Evolutionary conservation across 2,329 filamentous ascomycete genomes (phyloP).

Genomic region (Ophiostoma triangulosporum): DNA sequence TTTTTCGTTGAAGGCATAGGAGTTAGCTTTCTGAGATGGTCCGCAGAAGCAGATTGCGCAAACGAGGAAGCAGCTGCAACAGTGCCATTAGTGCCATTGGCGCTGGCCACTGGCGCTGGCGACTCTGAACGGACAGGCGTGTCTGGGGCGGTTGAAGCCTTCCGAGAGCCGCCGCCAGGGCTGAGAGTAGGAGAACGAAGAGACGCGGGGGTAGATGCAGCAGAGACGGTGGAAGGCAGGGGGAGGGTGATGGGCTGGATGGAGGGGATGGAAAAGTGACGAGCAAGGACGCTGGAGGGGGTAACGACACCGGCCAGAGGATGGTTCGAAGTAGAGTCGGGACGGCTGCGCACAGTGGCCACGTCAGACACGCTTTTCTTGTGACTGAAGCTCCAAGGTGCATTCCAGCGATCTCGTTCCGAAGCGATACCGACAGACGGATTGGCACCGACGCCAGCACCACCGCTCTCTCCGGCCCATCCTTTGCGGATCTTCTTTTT

Average conservation of each 20-base stretch:
- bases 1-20: conserved; percentile 56
- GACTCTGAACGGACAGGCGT: conserved; percentile 19
- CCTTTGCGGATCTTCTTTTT: conserved; percentile 1
- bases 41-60: conserved; percentile 46
- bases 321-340: conserved; percentile 32
- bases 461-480: background rate
- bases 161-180: background rate
- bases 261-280: conserved; percentile 56
- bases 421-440: background rate
- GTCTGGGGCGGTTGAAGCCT: conserved; percentile 8
- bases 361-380: conserved; percentile 33
- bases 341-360: conserved; percentile 28
- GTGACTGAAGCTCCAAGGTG: conserved; percentile 21
- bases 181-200: background rate
- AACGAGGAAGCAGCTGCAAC: conserved; percentile 21
- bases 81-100: conserved; percentile 18
- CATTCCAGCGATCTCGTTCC: conserved; percentile 7
- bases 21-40: conserved; percentile 79
- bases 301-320: conserved; percentile 53
- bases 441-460: background rate
- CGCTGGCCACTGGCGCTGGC: background rate
- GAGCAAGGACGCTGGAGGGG: conserved; percentile 48
- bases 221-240: conserved; percentile 5
- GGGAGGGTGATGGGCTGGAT: conserved; percentile 3
- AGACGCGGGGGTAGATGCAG: conserved; percentile 6